Evolutionary conservation across 1,284 basidiomycete genomes (phyloP).

Genomic region (Phellopilus nigrolimitatus): DNA sequence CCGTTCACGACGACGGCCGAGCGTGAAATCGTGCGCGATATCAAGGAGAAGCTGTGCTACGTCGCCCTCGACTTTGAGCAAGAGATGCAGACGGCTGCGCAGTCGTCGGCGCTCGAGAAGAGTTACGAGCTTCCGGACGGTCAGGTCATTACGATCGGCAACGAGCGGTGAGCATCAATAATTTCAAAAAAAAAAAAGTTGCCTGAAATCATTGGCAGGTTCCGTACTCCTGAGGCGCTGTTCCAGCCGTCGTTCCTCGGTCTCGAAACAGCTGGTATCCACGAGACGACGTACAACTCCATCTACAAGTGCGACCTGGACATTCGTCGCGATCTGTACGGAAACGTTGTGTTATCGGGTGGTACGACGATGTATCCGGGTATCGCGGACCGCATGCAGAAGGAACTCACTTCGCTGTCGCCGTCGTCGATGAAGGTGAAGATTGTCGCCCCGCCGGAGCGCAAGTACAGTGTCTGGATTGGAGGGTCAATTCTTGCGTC

Average conservation of each 20-base stretch:
- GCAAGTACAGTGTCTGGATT: too few species aligned
- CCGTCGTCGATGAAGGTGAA: too few species aligned
- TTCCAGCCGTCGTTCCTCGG: constrained; percentile 97
- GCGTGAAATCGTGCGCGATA: constrained; percentile 66
- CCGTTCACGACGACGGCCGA: too few species aligned
- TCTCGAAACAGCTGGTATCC: constrained; percentile 91
- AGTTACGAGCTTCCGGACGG: too few species aligned
- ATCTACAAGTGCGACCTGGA: too few species aligned
- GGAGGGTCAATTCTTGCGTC: too few species aligned
- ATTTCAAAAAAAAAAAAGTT: not conserved
- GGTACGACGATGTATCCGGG: constrained; percentile 98
- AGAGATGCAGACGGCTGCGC: too few species aligned
- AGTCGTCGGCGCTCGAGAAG: too few species aligned
- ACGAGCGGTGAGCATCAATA: too few species aligned
- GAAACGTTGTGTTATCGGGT: constrained; percentile 92
- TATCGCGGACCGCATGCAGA: constrained; percentile 97
- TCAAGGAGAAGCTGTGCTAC: constrained; percentile 71
- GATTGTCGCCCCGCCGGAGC: too few species aligned
- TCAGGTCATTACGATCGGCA: too few species aligned
- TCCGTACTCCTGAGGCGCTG: constrained; percentile 95
- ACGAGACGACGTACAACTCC: constrained; percentile 98
- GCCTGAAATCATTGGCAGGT: constrained; percentile 41
- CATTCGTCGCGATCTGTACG: constrained; percentile 87
- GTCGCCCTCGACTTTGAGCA: constrained; percentile 67
- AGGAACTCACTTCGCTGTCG: constrained; percentile 87